phyloP scores from a whole-genome alignment of 352 stramenopile species.

The Phytophthora cactorum region DNA sequence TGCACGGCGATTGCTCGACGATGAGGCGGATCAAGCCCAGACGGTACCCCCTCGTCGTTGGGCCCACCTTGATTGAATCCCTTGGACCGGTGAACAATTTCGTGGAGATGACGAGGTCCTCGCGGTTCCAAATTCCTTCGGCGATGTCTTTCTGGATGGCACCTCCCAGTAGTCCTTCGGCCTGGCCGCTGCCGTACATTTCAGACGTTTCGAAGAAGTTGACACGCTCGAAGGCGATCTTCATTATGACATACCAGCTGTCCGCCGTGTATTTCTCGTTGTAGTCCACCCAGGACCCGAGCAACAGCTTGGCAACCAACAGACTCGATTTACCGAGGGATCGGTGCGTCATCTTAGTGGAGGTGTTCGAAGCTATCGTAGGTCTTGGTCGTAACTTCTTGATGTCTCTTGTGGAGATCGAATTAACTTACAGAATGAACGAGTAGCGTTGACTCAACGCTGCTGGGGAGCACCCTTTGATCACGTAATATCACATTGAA shows the following conservation, averaged over 20 bases:
- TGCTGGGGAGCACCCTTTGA: too few relatives aligned
- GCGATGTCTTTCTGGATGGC: conserved; percentile 25
- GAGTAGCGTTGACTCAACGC: too few relatives aligned
- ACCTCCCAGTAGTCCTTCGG: conserved; percentile 32
- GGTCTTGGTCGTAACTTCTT: too few relatives aligned
- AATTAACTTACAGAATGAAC: background rate
- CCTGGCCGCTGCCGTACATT: conserved; percentile 5
- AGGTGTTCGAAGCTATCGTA: too few relatives aligned
- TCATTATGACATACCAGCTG: background rate
- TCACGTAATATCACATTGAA: too few relatives aligned
- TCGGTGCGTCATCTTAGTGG: background rate
- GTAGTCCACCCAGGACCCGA: too few relatives aligned
- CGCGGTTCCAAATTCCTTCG: background rate
- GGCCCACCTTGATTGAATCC: conserved; percentile 1
- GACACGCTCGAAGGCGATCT: conserved; percentile 23
- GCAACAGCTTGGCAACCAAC: too few relatives aligned
- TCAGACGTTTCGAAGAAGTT: background rate
- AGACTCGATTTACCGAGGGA: too few relatives aligned
- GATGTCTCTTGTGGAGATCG: too few relatives aligned
- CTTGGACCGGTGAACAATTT: conserved; percentile 6
- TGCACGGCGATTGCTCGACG: too few relatives aligned
- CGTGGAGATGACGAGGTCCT: conserved; percentile 8
- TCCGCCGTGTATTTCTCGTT: too few relatives aligned
- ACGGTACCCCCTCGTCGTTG: background rate
- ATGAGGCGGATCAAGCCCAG: too few relatives aligned